Conservation (phyloP, 108 stramenopile species). For the Nitzschia sp. region DNA sequence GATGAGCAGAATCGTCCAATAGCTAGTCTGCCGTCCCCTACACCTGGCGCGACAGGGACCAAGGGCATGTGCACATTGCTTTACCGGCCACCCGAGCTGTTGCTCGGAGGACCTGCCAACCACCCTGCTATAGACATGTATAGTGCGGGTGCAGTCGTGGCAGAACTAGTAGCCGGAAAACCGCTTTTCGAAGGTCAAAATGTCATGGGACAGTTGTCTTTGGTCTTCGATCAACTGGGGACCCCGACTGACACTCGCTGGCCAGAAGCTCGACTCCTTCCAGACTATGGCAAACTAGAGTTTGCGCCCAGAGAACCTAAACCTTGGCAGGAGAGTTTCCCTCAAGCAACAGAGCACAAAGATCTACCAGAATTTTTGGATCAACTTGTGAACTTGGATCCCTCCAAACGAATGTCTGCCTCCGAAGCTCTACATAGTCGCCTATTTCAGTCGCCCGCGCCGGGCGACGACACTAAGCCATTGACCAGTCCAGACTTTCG, state of each 20-base stretch:
- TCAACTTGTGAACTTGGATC: conserved; percentile 56
- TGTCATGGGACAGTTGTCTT: conserved; percentile 69
- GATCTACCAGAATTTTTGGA: conserved; percentile 33
- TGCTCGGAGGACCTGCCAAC: conserved; percentile 53
- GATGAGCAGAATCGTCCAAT: not conserved
- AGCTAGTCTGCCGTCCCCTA: not conserved
- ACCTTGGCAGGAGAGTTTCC: conserved; percentile 27
- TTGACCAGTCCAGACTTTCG: not conserved
- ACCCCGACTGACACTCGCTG: conserved; percentile 63
- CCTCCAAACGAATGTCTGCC: conserved; percentile 50
- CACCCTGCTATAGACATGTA: conserved; percentile 62
- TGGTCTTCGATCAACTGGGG: conserved; percentile 62
- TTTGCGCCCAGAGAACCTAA: conserved; percentile 44
- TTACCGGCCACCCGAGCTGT: conserved; percentile 80
- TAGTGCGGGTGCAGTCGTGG: conserved; percentile 62
- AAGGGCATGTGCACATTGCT: conserved; percentile 67
- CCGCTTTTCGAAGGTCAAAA: conserved; percentile 61
- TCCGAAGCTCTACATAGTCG: conserved; percentile 38
- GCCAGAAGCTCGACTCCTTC: conserved; percentile 46
- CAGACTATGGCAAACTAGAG: conserved; percentile 64
- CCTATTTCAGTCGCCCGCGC: conserved; percentile 35
- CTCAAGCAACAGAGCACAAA: conserved; percentile 27
- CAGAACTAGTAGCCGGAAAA: conserved; percentile 52
- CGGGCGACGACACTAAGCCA: not conserved
- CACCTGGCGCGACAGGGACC: conserved; percentile 11